Evolutionary conservation across 345 rosid species (phyloP).

Genomic region (Turritis glabra): DNA sequence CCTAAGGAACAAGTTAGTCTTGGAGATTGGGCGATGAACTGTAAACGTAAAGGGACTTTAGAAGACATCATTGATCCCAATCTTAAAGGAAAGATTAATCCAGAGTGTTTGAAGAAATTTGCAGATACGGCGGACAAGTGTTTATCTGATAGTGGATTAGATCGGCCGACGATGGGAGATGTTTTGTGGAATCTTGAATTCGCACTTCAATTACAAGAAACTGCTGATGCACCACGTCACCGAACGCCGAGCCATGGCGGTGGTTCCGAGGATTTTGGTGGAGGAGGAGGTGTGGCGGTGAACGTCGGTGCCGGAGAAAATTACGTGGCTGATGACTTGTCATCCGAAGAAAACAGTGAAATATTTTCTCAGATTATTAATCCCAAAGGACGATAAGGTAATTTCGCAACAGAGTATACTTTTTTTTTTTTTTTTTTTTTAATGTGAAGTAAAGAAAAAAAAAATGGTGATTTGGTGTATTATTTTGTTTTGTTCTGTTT

Average conservation of each 20-base stretch:
- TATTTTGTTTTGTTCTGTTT: background rate
- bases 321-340: constrained; percentile 33
- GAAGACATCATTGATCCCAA: constrained; percentile 68
- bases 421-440: background rate
- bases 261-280: constrained; percentile 13
- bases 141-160: constrained; percentile 56
- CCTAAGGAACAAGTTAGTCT: constrained; percentile 84
- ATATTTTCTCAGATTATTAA: constrained; percentile 65
- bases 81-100: constrained; percentile 51
- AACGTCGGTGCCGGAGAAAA: constrained; percentile 33
- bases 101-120: constrained; percentile 66
- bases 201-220: constrained; percentile 60
- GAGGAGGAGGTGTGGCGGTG: constrained; percentile 29
- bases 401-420: background rate
- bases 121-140: constrained; percentile 71
- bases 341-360: constrained; percentile 39
- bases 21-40: constrained; percentile 76
- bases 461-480: constrained; percentile 9
- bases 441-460: background rate
- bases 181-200: constrained; percentile 80
- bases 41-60: constrained; percentile 52
- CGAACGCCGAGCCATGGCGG: constrained; percentile 23
- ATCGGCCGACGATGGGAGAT: constrained; percentile 85
- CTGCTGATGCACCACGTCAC: constrained; percentile 36
- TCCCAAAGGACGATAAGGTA: constrained; percentile 60